These are phyloP conservation scores for Suillus spraguei DNA, from an alignment of 768 basidiomycete species.

Conservation along the genomic window DNA sequence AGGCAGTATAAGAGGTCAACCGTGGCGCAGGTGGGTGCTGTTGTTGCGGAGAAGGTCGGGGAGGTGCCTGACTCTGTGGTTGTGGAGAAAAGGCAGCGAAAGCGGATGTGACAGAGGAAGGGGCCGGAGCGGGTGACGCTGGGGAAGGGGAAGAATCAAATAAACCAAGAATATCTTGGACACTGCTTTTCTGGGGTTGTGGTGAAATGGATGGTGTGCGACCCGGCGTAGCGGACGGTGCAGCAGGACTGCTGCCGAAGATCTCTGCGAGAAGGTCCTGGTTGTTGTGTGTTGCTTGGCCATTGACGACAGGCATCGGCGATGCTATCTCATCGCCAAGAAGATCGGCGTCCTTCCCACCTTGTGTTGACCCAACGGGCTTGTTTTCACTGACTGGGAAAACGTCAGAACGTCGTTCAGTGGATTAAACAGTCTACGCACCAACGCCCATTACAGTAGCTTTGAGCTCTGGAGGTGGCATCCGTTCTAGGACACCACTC, in stretches of 20 bases:
- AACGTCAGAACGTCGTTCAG: constrained; percentile 8
- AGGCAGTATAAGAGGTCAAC: constrained; percentile 79
- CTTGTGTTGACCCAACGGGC: constrained; percentile 88
- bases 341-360: constrained; percentile 80
- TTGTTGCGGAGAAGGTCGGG: constrained; percentile 36
- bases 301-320: constrained; percentile 44
- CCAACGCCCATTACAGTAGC: constrained; percentile 95
- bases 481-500: constrained; percentile 89
- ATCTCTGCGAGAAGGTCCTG: constrained; percentile 93
- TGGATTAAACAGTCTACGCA: constrained; percentile 37
- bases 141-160: constrained; percentile 61
- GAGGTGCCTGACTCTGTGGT: constrained; percentile 39
- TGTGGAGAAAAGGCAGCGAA: constrained; percentile 39
- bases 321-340: constrained; percentile 73
- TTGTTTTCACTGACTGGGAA: constrained; percentile 89
- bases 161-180: constrained; percentile 90
- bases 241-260: constrained; percentile 60
- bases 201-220: constrained; percentile 44
- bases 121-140: constrained; percentile 23
- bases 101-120: constrained; percentile 19
- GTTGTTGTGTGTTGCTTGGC: constrained; percentile 56
- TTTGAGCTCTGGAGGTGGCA: constrained; percentile 99
- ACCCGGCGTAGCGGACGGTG: constrained; percentile 30
- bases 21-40: constrained; percentile 46
- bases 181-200: constrained; percentile 55